These are phyloP conservation scores for Ascochyta fabae DNA, from an alignment of 2,329 filamentous ascomycete species.

Conservation along the genomic window DNA sequence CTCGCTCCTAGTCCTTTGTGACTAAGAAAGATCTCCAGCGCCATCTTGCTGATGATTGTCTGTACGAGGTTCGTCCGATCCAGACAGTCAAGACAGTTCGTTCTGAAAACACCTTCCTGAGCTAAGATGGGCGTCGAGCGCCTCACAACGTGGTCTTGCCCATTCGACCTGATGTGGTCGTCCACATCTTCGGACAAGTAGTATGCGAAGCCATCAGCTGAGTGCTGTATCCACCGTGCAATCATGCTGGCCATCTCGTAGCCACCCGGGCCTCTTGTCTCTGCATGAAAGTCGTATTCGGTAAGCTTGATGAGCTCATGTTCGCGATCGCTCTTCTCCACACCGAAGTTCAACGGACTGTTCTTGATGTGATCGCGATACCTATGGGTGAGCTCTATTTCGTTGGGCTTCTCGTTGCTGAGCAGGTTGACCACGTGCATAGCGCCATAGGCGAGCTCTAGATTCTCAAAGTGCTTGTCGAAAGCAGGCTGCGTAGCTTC, in stretches of 20 bases:
- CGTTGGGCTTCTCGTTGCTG: constrained; percentile 86
- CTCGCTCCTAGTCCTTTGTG: constrained; percentile 73
- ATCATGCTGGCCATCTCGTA: constrained; percentile 93
- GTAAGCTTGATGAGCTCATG: constrained; percentile 80
- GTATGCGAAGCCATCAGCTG: constrained; percentile 89
- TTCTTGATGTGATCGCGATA: constrained; percentile 80
- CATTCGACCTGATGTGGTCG: constrained; percentile 56
- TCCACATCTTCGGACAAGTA: constrained; percentile 79
- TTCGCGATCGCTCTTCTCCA: constrained; percentile 62
- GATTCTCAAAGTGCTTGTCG: constrained; percentile 89
- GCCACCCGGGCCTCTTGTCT: constrained; percentile 83
- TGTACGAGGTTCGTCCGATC: constrained; percentile 97
- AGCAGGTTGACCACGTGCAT: constrained; percentile 93
- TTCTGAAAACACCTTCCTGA: constrained; percentile 94
- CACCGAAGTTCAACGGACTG: constrained; percentile 71
- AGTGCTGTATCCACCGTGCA: constrained; percentile 75
- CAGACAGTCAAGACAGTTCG: constrained; percentile 94
- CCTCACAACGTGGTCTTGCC: constrained; percentile 46
- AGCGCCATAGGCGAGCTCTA: constrained; percentile 85
- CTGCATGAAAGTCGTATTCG: constrained; percentile 95
- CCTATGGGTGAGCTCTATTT: constrained; percentile 79
- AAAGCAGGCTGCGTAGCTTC: constrained; percentile 95
- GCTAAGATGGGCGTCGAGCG: constrained; percentile 74
- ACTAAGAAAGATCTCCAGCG: constrained; percentile 80
- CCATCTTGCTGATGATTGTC: constrained; percentile 93